phyloP scores from a whole-genome alignment of 2,329 filamentous ascomycete genomes.

The Calonectria fujianensis region DNA sequence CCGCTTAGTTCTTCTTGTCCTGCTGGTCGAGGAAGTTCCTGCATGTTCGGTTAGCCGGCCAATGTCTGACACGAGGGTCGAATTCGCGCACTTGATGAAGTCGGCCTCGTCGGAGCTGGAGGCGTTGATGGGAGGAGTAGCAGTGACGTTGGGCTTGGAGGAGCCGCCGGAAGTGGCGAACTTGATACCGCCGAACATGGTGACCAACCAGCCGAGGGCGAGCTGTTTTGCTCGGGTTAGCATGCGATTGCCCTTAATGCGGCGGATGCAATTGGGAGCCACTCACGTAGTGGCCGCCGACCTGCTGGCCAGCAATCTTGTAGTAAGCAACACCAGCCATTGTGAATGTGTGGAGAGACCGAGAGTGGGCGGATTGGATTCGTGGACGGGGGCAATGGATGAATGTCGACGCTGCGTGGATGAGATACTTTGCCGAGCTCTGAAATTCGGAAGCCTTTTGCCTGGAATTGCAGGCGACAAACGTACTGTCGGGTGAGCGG shows the following conservation, averaged over 20 bases:
- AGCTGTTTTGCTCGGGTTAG: conserved; percentile 65
- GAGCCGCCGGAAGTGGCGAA: conserved; percentile 67
- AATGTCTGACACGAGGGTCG: conserved; percentile 31
- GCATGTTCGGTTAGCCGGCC: conserved; percentile 52
- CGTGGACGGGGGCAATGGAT: conserved; percentile 56
- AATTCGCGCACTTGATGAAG: conserved; percentile 77
- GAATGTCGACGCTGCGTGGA: conserved; percentile 52
- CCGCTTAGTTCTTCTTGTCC: conserved; percentile 64
- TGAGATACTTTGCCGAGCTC: conserved; percentile 56
- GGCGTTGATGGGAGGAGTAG: conserved; percentile 76
- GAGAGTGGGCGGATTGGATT: conserved; percentile 55
- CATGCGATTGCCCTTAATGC: conserved; percentile 31
- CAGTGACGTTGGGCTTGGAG: conserved; percentile 65
- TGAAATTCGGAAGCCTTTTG: conserved; percentile 53
- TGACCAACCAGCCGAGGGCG: conserved; percentile 73
- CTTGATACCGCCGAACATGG: conserved; percentile 70
- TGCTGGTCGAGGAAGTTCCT: conserved; percentile 65
- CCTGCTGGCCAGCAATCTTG: conserved; percentile 74
- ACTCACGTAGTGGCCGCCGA: conserved; percentile 78
- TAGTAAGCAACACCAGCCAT: conserved; percentile 68
- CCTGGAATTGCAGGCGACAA: conserved; percentile 60
- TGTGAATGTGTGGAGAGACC: conserved; percentile 51
- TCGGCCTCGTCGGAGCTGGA: conserved; percentile 77
- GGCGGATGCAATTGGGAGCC: conserved; percentile 43
- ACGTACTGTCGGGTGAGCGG: conserved; percentile 45